phyloP scores from a whole-genome alignment of 1,139 yeast species.

The Saccharomycopsis phalli region DNA sequence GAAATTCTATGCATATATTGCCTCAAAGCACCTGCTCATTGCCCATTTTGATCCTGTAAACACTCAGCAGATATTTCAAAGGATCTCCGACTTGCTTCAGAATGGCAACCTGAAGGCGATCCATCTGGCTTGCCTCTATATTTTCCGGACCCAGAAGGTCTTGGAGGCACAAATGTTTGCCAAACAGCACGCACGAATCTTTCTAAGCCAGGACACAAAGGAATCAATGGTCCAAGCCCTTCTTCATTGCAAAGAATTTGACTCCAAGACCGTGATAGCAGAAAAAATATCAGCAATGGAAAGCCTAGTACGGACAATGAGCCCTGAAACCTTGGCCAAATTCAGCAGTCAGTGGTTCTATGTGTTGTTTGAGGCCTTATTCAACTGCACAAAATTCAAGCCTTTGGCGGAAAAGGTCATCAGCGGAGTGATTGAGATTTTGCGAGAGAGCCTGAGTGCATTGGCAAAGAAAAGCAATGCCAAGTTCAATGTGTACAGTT shows the following conservation, averaged over 20 bases:
- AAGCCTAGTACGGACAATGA: slow-evolving; percentile 3
- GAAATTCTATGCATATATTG: slow-evolving; percentile 8
- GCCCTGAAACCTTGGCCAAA: too few relatives aligned
- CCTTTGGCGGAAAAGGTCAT: slow-evolving; percentile 6
- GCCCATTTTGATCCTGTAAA: slow-evolving; percentile 3
- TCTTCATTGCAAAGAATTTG: slow-evolving; percentile 3
- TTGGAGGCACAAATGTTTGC: slow-evolving; percentile 7
- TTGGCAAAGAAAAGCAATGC: too few relatives aligned
- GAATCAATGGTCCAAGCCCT: slow-evolving; percentile 14
- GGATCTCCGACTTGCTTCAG: slow-evolving; percentile 6
- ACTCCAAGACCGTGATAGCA: slow-evolving; percentile 6
- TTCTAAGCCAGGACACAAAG: background rate
- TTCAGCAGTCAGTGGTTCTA: slow-evolving; percentile 9
- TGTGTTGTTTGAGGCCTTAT: slow-evolving; percentile 1
- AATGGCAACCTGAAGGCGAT: slow-evolving; percentile 12
- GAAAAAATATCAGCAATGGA: slow-evolving; percentile 12
- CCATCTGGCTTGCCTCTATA: slow-evolving; percentile 5
- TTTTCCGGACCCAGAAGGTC: slow-evolving; percentile 15
- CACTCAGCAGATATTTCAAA: slow-evolving; percentile 3
- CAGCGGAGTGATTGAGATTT: background rate
- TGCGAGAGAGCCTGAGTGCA: slow-evolving; percentile 8
- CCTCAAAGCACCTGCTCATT: slow-evolving; percentile 7
- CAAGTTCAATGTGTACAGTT: slow-evolving; percentile 6
- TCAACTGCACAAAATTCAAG: slow-evolving; percentile 1
- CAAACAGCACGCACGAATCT: too few relatives aligned